Conservation (phyloP, 495 filamentous ascomycete species). For the Staphylotrichum longicolle region DNA sequence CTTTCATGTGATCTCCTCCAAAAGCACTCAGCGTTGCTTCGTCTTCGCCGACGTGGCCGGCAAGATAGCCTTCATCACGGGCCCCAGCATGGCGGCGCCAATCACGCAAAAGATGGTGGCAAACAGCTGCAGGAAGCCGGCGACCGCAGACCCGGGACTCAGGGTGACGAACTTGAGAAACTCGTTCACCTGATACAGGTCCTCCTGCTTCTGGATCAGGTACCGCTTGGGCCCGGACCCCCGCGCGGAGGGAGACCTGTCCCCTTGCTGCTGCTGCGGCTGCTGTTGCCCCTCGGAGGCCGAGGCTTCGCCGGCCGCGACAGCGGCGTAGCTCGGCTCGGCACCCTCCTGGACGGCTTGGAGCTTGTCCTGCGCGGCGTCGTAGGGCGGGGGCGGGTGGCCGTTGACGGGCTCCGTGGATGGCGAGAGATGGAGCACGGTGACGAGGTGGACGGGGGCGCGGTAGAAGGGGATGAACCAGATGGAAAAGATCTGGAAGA, state of each 20-base stretch:
- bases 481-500: conserved; percentile 70
- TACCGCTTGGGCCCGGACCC: conserved; percentile 41
- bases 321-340: conserved; percentile 31
- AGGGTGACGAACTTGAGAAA: conserved; percentile 66
- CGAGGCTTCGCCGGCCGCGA: conserved; percentile 18
- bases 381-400: conserved; percentile 7
- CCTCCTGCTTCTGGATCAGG: conserved; percentile 72
- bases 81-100: conserved; percentile 40
- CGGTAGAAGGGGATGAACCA: conserved; percentile 74
- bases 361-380: conserved; percentile 20
- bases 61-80: conserved; percentile 18
- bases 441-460: conserved; percentile 65
- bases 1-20: background rate
- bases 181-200: conserved; percentile 78
- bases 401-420: conserved; percentile 21
- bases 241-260: background rate
- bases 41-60: background rate
- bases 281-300: background rate
- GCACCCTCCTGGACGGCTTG: conserved; percentile 11
- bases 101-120: conserved; percentile 62
- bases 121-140: conserved; percentile 55
- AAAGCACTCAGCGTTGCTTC: conserved; percentile 3
- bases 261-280: background rate
- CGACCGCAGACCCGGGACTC: conserved; percentile 49
- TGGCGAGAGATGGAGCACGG: conserved; percentile 64